phyloP scores from a whole-genome alignment of 2,329 filamentous ascomycete genomes.

The Lachnellula willkommii region DNA sequence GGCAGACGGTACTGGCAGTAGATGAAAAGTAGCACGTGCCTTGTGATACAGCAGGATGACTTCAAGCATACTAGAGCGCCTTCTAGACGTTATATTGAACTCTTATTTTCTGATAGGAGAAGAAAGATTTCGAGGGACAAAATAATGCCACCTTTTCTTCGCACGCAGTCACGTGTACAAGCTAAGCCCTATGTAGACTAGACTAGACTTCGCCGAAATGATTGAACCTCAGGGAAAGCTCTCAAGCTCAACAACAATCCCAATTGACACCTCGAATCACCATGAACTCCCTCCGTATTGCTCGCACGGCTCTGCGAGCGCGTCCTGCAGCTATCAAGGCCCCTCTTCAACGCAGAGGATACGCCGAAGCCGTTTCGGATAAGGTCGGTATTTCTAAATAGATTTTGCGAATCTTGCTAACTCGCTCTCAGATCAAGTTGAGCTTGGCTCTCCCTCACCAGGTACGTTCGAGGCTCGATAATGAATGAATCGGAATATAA shows the following conservation, averaged over 20 bases:
- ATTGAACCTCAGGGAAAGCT: slow-evolving; percentile 12
- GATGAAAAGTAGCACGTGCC: too few species aligned
- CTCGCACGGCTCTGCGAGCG: slow-evolving; percentile 81
- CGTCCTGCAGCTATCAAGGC: slow-evolving; percentile 71
- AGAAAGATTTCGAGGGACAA: neutral
- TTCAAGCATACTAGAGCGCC: too few species aligned
- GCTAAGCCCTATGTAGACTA: neutral
- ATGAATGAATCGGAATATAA: neutral
- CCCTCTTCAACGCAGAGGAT: slow-evolving; percentile 78
- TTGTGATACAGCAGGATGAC: too few species aligned
- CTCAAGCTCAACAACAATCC: slow-evolving; percentile 34
- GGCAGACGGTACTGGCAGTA: too few species aligned
- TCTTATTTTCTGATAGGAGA: too few species aligned
- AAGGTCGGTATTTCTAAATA: slow-evolving; percentile 50
- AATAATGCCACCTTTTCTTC: neutral
- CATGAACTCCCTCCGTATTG: slow-evolving; percentile 94
- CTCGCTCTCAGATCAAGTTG: slow-evolving; percentile 71
- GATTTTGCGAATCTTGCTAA: slow-evolving; percentile 27
- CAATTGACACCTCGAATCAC: slow-evolving; percentile 42
- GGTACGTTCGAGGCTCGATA: slow-evolving; percentile 55
- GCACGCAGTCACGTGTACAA: neutral
- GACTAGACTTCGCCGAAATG: neutral
- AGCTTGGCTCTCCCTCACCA: slow-evolving; percentile 96
- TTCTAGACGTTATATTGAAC: too few species aligned
- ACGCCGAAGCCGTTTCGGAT: slow-evolving; percentile 81